phyloP scores from a whole-genome alignment of 1,139 yeast genomes.

The Meyerozyma sp. region DNA sequence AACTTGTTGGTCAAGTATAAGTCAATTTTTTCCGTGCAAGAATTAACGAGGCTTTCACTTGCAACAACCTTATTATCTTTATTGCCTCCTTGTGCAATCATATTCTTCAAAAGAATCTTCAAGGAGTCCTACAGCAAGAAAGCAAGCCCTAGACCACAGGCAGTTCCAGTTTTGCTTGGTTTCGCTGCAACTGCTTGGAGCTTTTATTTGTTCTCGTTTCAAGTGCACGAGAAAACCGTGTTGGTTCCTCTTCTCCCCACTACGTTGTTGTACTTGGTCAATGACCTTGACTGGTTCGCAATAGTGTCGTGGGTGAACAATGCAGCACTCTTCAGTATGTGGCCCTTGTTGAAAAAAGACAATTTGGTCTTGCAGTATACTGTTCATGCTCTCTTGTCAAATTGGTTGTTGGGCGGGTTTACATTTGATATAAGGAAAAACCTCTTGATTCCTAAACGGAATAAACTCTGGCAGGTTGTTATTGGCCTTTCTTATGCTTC shows the following conservation, averaged over 20 bases:
- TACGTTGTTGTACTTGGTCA: slow-evolving; percentile 57
- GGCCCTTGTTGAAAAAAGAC: slow-evolving; percentile 81
- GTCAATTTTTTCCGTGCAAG: slow-evolving; percentile 44
- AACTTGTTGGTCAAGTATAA: slow-evolving; percentile 74
- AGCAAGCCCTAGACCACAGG: slow-evolving; percentile 7
- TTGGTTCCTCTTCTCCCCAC: slow-evolving; percentile 84
- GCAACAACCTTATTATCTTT: slow-evolving; percentile 60
- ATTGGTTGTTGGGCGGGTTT: slow-evolving; percentile 74
- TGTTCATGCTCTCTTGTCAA: slow-evolving; percentile 57
- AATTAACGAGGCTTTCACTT: slow-evolving; percentile 62
- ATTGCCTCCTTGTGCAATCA: slow-evolving; percentile 39
- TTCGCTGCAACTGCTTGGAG: slow-evolving; percentile 83
- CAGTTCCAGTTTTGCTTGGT: slow-evolving; percentile 37
- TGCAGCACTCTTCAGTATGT: slow-evolving; percentile 77
- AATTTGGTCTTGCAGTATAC: slow-evolving; percentile 67
- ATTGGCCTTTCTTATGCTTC: slow-evolving; percentile 57
- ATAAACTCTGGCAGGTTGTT: slow-evolving; percentile 49
- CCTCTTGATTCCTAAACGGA: slow-evolving; percentile 36
- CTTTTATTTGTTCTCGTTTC: slow-evolving; percentile 85
- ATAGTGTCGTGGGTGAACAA: slow-evolving; percentile 86
- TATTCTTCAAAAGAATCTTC: slow-evolving; percentile 14
- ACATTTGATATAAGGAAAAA: slow-evolving; percentile 8
- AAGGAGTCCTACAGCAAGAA: slow-evolving; percentile 13
- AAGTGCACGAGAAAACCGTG: slow-evolving; percentile 89
- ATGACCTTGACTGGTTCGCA: slow-evolving; percentile 56